Conservation (phyloP, 2,329 filamentous ascomycete genomes). For the Fusarium pilosicola region DNA sequence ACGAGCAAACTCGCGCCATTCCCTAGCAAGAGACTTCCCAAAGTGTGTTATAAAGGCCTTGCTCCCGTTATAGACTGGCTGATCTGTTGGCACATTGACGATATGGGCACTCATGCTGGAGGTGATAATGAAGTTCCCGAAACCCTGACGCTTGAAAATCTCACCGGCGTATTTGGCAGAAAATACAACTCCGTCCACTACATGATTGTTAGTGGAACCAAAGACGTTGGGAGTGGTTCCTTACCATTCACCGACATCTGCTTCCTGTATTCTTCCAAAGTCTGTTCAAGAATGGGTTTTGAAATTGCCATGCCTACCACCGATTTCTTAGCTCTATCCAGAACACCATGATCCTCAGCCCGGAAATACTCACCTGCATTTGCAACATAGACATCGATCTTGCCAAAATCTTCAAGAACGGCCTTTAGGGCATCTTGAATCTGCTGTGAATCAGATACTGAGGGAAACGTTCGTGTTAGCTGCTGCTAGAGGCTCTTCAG, state of each 20-base stretch:
- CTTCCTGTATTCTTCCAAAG: constrained; percentile 59
- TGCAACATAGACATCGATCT: constrained; percentile 41
- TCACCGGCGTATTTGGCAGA: constrained; percentile 57
- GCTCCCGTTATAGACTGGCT: constrained; percentile 64
- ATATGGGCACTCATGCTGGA: constrained; percentile 60
- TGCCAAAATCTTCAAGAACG: constrained; percentile 40
- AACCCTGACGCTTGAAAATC: constrained; percentile 55
- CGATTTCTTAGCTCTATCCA: not conserved
- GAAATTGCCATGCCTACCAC: constrained; percentile 50
- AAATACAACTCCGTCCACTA: constrained; percentile 60
- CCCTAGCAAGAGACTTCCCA: constrained; percentile 62
- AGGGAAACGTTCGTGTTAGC: not conserved
- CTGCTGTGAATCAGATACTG: constrained; percentile 54
- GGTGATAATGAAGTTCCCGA: constrained; percentile 62
- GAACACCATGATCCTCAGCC: not conserved
- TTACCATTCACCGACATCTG: constrained; percentile 65
- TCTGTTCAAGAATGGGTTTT: constrained; percentile 65
- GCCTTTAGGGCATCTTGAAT: constrained; percentile 28
- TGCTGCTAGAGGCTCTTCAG: not conserved
- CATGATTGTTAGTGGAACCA: not conserved
- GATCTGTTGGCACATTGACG: constrained; percentile 61
- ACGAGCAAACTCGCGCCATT: constrained; percentile 66
- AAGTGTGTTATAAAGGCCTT: constrained; percentile 66
- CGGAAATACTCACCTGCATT: constrained; percentile 41
- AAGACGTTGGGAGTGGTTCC: not conserved